These are phyloP conservation scores for Daldinia decipiens DNA, from an alignment of 495 filamentous ascomycete genomes.

Conservation along the genomic window DNA sequence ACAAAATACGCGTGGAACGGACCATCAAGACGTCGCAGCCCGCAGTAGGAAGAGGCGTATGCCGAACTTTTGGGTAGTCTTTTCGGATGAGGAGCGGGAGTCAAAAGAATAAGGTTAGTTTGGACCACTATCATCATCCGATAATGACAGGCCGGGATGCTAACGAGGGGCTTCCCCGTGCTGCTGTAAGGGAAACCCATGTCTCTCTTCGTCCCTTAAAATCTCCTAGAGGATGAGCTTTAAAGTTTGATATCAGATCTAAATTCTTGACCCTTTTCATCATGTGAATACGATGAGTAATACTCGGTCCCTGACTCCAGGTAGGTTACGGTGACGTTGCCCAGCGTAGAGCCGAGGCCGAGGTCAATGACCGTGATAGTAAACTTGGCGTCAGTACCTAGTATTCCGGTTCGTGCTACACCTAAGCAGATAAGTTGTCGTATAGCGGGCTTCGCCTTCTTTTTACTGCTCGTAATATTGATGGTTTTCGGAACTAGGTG, in stretches of 20 bases:
- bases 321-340: background rate
- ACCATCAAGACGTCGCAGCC: background rate
- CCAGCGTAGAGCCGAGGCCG: background rate
- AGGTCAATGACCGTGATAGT: background rate
- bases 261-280: background rate
- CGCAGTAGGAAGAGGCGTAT: background rate
- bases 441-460: background rate
- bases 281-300: background rate
- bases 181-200: background rate
- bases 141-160: background rate
- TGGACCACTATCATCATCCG: background rate
- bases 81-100: background rate
- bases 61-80: background rate
- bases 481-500: no score
- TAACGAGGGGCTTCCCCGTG: background rate
- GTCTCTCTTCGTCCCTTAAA: background rate
- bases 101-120: conserved; percentile 5
- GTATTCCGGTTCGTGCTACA: background rate
- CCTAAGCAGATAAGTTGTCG: background rate
- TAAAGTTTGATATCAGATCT: background rate
- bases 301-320: background rate
- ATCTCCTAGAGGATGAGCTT: background rate
- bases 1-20: background rate
- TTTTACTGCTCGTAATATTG: background rate
- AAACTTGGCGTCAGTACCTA: background rate